Percentiles rank a stretch among this genome's conserved stretches.
phyloP scores from a whole-genome alignment of 2,329 filamentous ascomycete genomes.

The Arachnomyces sp. region DNA sequence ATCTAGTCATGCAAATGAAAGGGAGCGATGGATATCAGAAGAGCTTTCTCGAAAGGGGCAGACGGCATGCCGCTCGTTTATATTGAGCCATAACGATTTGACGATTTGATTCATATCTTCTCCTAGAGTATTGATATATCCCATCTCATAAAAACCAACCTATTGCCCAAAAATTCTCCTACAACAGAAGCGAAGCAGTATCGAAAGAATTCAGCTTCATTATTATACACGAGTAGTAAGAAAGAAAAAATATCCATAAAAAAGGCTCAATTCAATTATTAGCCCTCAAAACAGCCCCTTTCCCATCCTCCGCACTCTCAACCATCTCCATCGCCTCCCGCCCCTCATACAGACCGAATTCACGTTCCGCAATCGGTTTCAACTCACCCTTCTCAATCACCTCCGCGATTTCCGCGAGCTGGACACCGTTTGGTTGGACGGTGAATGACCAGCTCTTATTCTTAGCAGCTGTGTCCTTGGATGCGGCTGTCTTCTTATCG shows the following conservation, averaged over 20 bases:
- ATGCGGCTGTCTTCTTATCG: constrained; percentile 9
- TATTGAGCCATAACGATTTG: no score
- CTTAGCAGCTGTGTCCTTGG: constrained; percentile 7
- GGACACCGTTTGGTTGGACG: constrained; percentile 28
- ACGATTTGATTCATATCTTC: no score
- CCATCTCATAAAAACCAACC: no score
- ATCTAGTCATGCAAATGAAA: no score
- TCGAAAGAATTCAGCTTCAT: background rate
- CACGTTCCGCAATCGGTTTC: constrained; percentile 24
- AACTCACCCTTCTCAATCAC: constrained; percentile 29
- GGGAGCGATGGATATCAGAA: no score
- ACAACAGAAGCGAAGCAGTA: no score
- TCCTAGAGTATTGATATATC: no score
- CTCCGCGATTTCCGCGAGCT: constrained; percentile 26
- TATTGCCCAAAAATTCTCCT: no score
- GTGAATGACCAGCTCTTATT: constrained; percentile 26
- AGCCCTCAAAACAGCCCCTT: constrained; percentile 28
- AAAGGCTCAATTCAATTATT: constrained; percentile 14
- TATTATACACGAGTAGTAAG: constrained; percentile 1
- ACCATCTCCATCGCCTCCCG: constrained; percentile 27
- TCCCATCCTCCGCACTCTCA: constrained; percentile 20
- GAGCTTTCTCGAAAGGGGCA: no score
- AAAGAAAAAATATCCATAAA: no score
- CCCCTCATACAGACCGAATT: constrained; percentile 28
- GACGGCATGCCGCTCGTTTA: no score